A percentile compares a stretch with the other conserved stretches of the same genome.
Conservation (phyloP, 192 early-diverging fungal species). For the Coemansia sp. region DNA sequence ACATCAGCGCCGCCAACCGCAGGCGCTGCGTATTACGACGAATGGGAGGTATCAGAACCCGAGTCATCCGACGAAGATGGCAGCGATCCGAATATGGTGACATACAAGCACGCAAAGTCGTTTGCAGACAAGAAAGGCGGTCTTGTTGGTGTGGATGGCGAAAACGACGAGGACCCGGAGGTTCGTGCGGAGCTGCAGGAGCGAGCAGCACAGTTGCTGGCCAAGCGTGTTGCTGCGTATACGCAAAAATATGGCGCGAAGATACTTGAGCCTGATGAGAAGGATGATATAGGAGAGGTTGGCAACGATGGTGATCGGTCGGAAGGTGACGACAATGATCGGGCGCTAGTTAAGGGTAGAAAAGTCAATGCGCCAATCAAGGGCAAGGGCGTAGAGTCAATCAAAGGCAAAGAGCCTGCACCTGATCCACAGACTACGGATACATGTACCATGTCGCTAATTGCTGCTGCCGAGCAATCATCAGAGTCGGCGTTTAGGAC, state of each 20-base stretch:
- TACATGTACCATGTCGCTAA: conserved; percentile 29
- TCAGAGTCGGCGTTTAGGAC: conserved; percentile 40
- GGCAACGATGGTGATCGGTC: not conserved
- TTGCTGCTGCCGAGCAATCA: conserved; percentile 28
- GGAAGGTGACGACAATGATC: too few relatives aligned
- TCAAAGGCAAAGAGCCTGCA: conserved; percentile 9
- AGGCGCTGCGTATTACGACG: not conserved
- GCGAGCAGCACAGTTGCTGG: conserved; percentile 26
- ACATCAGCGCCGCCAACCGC: not conserved
- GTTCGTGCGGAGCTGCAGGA: conserved; percentile 18
- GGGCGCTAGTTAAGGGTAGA: not conserved
- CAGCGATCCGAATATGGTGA: conserved; percentile 12
- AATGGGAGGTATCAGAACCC: not conserved
- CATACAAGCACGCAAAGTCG: conserved; percentile 13
- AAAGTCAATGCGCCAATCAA: conserved; percentile 9
- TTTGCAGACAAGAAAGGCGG: not conserved
- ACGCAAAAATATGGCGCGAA: conserved; percentile 41
- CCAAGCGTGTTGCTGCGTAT: conserved; percentile 35
- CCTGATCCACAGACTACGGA: not conserved
- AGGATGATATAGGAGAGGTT: not conserved
- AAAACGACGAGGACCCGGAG: conserved; percentile 19
- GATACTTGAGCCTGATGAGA: conserved; percentile 11
- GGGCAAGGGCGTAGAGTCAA: not conserved
- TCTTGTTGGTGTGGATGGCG: not conserved
- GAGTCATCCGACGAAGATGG: not conserved